These are phyloP conservation scores for Lentinula lateritia DNA, from an alignment of 768 basidiomycete genomes.

Conservation along the genomic window DNA sequence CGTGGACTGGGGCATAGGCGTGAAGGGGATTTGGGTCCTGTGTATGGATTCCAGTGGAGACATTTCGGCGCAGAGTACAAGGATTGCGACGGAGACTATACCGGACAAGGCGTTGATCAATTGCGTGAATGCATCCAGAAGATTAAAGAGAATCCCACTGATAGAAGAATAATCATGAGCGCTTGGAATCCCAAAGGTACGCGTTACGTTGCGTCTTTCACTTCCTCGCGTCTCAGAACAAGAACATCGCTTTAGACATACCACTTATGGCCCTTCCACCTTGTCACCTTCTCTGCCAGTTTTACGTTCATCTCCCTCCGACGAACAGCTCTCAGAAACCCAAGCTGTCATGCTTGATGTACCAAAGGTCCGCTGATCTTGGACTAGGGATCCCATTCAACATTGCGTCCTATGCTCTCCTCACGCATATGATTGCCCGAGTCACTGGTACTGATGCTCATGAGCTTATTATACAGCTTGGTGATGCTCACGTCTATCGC, in stretches of 20 bases:
- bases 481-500: conserved; percentile 94
- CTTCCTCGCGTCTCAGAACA: neutral
- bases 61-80: conserved; percentile 86
- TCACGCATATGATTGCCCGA: conserved; percentile 97
- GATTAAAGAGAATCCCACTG: conserved; percentile 90
- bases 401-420: conserved; percentile 95
- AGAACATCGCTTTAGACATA: conserved; percentile 54
- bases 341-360: conserved; percentile 91
- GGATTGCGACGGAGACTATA: conserved; percentile 71
- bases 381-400: conserved; percentile 99
- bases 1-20: conserved; percentile 79
- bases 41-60: conserved; percentile 97
- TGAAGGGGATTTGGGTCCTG: conserved; percentile 92
- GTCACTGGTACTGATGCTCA: conserved; percentile 82
- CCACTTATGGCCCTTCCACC: conserved; percentile 94
- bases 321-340: conserved; percentile 47
- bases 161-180: conserved; percentile 88
- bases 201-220: neutral
- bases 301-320: conserved; percentile 89
- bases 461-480: conserved; percentile 93
- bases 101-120: conserved; percentile 88
- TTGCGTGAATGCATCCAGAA: conserved; percentile 83
- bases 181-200: conserved; percentile 99
- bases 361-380: conserved; percentile 94
- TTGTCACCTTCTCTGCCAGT: conserved; percentile 98